Conservation (phyloP, 768 basidiomycete genomes). For the Psilocybe subaeruginosa region DNA sequence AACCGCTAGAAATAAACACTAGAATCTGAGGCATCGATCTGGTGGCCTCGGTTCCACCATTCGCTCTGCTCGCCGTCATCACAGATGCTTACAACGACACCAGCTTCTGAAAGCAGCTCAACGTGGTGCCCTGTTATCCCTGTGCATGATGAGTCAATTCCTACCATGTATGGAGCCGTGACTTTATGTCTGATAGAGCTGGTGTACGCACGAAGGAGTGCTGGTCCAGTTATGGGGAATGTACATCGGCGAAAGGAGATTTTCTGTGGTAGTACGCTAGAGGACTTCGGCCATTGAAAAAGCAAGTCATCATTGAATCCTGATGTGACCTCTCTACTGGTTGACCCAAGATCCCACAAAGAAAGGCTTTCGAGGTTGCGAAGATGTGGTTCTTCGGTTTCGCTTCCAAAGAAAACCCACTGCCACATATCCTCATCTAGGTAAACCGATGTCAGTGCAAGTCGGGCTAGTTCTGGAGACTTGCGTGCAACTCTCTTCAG, state of each 20-base stretch:
- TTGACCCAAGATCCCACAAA: background rate
- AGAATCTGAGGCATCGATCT: background rate
- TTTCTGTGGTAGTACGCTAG: background rate
- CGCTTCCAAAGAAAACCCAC: background rate
- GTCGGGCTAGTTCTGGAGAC: background rate
- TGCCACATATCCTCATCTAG: background rate
- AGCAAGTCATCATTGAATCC: background rate
- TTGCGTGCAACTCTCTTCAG: background rate
- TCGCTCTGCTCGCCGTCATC: background rate
- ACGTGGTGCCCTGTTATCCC: background rate
- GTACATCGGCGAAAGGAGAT: background rate
- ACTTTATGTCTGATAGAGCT: background rate
- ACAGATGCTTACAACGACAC: background rate
- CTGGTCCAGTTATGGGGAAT: background rate
- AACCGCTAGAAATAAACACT: too few species aligned
- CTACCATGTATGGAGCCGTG: background rate
- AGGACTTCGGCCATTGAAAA: background rate
- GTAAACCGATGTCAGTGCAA: background rate
- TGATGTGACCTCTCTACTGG: background rate
- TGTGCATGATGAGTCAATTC: background rate
- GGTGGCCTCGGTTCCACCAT: background rate
- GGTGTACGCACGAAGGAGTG: background rate
- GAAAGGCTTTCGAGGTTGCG: background rate
- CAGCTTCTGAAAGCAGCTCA: background rate
- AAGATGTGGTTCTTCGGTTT: background rate